phyloP scores from a whole-genome alignment of 305 asterid species.

The Fraxinus sp. region DNA sequence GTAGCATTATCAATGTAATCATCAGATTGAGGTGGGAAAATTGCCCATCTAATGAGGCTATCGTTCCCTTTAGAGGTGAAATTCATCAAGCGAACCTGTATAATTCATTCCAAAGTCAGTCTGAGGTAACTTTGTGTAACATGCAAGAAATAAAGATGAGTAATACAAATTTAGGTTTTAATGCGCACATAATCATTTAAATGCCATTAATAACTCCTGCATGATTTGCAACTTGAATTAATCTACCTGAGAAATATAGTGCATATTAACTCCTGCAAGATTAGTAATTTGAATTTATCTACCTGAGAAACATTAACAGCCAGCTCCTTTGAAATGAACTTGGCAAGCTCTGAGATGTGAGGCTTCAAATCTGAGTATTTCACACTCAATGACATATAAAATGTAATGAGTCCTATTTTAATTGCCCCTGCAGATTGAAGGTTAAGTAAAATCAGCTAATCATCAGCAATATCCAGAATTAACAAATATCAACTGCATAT shows the following conservation, averaged over 20 bases:
- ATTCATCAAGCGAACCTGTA: slow-evolving; percentile 72
- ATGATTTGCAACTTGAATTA: neutral
- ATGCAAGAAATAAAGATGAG: slow-evolving; percentile 20
- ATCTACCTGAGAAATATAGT: neutral
- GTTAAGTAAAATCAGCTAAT: slow-evolving; percentile 4
- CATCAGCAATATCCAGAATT: neutral
- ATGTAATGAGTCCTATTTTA: slow-evolving; percentile 56
- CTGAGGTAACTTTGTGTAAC: slow-evolving; percentile 10
- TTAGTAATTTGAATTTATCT: slow-evolving; percentile 21
- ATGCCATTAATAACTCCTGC: neutral
- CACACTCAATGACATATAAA: slow-evolving; percentile 56
- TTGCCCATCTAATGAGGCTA: slow-evolving; percentile 72
- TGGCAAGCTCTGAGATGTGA: slow-evolving; percentile 58
- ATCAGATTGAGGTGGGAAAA: slow-evolving; percentile 62
- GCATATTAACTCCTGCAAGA: slow-evolving; percentile 1
- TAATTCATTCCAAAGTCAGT: slow-evolving; percentile 23
- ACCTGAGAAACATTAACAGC: slow-evolving; percentile 73
- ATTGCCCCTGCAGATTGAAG: slow-evolving; percentile 55
- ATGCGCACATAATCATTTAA: slow-evolving; percentile 7
- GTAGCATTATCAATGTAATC: slow-evolving; percentile 56
- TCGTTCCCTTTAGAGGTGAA: slow-evolving; percentile 55
- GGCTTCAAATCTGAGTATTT: slow-evolving; percentile 74
- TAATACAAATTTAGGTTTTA: slow-evolving; percentile 8
- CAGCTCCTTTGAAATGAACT: slow-evolving; percentile 63
- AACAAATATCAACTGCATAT: neutral